Percentiles rank a stretch among this genome's conserved stretches.
phyloP scores from a whole-genome alignment of 2,329 filamentous ascomycete species.

The Herpomyces periplanetae region DNA sequence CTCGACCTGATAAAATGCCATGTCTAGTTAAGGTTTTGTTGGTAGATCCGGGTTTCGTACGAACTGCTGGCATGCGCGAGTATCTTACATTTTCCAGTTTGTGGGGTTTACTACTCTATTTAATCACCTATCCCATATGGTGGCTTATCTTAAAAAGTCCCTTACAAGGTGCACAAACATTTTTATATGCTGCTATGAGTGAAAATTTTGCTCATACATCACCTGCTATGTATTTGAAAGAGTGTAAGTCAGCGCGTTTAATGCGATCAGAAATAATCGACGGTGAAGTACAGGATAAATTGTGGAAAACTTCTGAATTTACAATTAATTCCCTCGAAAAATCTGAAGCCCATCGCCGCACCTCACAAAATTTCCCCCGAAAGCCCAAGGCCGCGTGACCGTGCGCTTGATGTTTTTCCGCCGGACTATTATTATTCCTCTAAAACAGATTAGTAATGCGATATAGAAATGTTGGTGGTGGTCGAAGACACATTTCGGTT shows the following conservation, averaged over 20 bases:
- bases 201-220: constrained; percentile 19
- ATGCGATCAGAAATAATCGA: constrained; percentile 32
- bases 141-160: constrained; percentile 68
- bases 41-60: constrained; percentile 44
- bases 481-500: too few species aligned
- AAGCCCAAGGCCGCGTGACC: too few species aligned
- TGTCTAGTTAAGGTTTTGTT: constrained; percentile 49
- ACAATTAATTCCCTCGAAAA: constrained; percentile 49
- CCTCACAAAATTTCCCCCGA: too few species aligned
- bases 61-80: constrained; percentile 51
- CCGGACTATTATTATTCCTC: too few species aligned
- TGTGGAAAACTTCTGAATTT: constrained; percentile 64
- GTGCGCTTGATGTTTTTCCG: too few species aligned
- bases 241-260: constrained; percentile 30
- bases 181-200: constrained; percentile 59
- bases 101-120: constrained; percentile 34
- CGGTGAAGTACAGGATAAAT: constrained; percentile 34
- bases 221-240: constrained; percentile 43
- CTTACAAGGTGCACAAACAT: constrained; percentile 42
- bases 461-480: too few species aligned
- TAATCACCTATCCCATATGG: constrained; percentile 34
- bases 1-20: constrained; percentile 41
- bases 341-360: too few species aligned
- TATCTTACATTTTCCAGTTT: constrained; percentile 60
- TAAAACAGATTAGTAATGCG: too few species aligned